Evolutionary conservation across 2,329 filamentous ascomycete genomes (phyloP).

Genomic region (Periconia sp.): DNA sequence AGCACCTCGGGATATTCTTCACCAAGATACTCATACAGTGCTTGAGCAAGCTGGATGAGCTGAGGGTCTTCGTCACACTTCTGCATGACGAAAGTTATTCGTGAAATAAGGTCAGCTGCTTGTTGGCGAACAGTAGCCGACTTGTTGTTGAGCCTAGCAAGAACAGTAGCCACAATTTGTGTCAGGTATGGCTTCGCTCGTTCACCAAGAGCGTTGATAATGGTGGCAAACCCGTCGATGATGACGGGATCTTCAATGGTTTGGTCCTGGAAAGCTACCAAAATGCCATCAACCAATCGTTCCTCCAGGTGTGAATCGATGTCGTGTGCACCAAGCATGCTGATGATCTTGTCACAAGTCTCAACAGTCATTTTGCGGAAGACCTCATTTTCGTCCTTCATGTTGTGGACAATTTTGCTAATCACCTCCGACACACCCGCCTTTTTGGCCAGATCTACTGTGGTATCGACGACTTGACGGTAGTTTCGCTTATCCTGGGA

Average conservation of each 20-base stretch:
- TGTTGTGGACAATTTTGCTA: constrained; percentile 87
- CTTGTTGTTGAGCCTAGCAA: constrained; percentile 98
- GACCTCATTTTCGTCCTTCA: constrained; percentile 97
- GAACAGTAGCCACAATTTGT: constrained; percentile 94
- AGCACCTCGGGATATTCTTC: constrained; percentile 98
- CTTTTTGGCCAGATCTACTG: constrained; percentile 94
- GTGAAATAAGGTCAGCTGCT: constrained; percentile 92
- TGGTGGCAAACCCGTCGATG: constrained; percentile 95
- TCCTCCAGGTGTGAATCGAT: constrained; percentile 92
- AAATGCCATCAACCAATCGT: constrained; percentile 88
- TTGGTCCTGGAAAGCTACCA: constrained; percentile 97
- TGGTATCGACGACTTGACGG: constrained; percentile 95
- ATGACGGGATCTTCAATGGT: constrained; percentile 94
- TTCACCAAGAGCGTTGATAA: constrained; percentile 90
- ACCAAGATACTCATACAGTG: constrained; percentile 96
- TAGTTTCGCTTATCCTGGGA: constrained; percentile 97
- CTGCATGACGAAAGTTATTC: constrained; percentile 98
- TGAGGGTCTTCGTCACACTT: constrained; percentile 95
- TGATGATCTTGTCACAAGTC: constrained; percentile 94
- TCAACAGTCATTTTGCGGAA: constrained; percentile 99
- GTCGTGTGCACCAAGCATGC: constrained; percentile 88
- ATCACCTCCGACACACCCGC: constrained; percentile 96
- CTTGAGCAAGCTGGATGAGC: constrained; percentile 91
- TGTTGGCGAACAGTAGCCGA: constrained; percentile 95
- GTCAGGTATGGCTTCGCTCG: constrained; percentile 95